A percentile compares a stretch with the other conserved stretches of the same genome.
Conservation (phyloP, 345 rosid species). For the Ceriops decandra region DNA sequence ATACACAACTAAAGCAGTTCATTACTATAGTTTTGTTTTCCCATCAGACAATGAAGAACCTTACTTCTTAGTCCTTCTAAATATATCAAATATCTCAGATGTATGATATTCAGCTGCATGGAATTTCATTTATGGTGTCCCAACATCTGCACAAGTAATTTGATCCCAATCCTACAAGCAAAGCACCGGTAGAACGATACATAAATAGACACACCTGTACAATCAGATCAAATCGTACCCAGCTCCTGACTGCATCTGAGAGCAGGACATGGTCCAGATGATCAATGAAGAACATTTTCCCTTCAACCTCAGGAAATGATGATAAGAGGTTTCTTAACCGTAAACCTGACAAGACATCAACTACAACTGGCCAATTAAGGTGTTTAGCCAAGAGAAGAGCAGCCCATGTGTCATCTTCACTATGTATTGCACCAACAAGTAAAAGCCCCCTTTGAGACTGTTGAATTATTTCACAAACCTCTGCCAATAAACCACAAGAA, state of each 20-base stretch:
- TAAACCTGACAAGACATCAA: constrained; percentile 84
- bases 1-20: background rate
- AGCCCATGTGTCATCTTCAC: constrained; percentile 93
- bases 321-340: constrained; percentile 67
- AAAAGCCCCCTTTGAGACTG: constrained; percentile 60
- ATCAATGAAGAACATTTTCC: constrained; percentile 55
- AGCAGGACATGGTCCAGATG: constrained; percentile 84
- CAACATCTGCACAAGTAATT: too few relatives aligned
- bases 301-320: constrained; percentile 42
- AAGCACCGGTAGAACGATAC: background rate
- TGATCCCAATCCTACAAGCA: background rate
- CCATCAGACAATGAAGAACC: background rate
- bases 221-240: constrained; percentile 60
- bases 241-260: constrained; percentile 56
- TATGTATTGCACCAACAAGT: constrained; percentile 58
- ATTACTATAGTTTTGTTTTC: background rate
- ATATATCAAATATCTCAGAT: background rate
- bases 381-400: constrained; percentile 75
- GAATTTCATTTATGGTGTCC: too few relatives aligned
- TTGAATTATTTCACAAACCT: constrained; percentile 52
- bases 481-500: constrained; percentile 35
- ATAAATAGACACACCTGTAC: constrained; percentile 59
- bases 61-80: background rate
- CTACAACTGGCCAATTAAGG: constrained; percentile 85
- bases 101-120: too few relatives aligned